A percentile compares a stretch with the other conserved stretches of the same genome.
Evolutionary conservation across 2,329 filamentous ascomycete species (phyloP).

Genomic region (Chrysoporthe puriensis): DNA sequence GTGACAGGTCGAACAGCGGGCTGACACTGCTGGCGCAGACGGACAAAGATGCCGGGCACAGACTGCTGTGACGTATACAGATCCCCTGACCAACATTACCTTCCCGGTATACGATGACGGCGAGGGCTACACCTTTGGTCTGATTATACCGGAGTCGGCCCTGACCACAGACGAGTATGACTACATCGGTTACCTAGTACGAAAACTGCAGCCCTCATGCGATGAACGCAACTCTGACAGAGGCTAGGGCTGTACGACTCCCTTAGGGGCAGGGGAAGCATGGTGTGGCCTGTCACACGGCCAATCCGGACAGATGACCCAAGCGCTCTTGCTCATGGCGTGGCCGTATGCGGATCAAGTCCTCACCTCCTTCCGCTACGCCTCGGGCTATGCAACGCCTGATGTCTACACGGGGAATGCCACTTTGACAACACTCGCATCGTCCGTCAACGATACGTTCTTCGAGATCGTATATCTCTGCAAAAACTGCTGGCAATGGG

Average conservation of each 20-base stretch:
- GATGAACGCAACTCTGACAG: not conserved
- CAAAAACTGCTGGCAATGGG: slow-evolving; percentile 53
- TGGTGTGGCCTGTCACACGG: slow-evolving; percentile 24
- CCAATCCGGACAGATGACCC: slow-evolving; percentile 47
- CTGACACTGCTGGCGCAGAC: slow-evolving; percentile 11
- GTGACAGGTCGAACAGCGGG: not conserved
- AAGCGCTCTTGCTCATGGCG: slow-evolving; percentile 55
- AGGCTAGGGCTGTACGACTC: slow-evolving; percentile 21
- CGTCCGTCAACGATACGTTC: slow-evolving; percentile 56
- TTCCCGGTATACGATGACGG: slow-evolving; percentile 21
- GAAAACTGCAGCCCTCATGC: not conserved
- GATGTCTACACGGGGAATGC: slow-evolving; percentile 61
- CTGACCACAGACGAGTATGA: slow-evolving; percentile 21
- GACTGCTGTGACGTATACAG: slow-evolving; percentile 18
- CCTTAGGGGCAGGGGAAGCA: slow-evolving; percentile 16
- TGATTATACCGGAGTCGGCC: slow-evolving; percentile 19
- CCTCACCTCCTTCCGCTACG: slow-evolving; percentile 56
- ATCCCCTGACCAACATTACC: slow-evolving; percentile 23
- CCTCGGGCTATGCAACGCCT: slow-evolving; percentile 57
- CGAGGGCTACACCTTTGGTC: slow-evolving; percentile 22
- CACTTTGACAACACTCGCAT: slow-evolving; percentile 58
- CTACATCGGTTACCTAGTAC: slow-evolving; percentile 24
- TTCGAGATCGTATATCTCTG: slow-evolving; percentile 65
- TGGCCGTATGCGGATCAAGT: slow-evolving; percentile 54
- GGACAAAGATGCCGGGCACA: slow-evolving; percentile 23